A percentile compares a stretch with the other conserved stretches of the same genome.
phyloP scores from a whole-genome alignment of 2,329 filamentous ascomycete species.

The Xylariaceae sp. region DNA sequence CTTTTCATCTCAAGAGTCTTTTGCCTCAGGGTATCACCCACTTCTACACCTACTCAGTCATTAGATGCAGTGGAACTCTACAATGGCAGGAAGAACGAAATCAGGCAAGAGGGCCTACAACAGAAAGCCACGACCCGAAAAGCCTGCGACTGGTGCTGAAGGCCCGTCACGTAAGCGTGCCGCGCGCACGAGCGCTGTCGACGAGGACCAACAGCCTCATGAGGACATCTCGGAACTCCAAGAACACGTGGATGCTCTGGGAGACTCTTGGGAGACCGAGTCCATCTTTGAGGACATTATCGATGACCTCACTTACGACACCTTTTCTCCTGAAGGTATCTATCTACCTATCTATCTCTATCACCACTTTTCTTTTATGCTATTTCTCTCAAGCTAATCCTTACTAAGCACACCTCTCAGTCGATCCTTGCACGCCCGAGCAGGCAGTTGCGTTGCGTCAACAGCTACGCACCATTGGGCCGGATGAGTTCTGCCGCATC shows the following conservation, averaged over 20 bases:
- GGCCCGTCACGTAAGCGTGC: too few relatives aligned
- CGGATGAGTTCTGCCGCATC: slow-evolving; percentile 66
- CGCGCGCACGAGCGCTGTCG: too few relatives aligned
- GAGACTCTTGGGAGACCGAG: slow-evolving; percentile 38
- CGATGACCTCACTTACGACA: slow-evolving; percentile 39
- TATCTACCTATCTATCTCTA: slow-evolving; percentile 10
- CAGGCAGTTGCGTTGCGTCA: slow-evolving; percentile 65
- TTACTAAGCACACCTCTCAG: slow-evolving; percentile 16
- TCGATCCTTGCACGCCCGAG: slow-evolving; percentile 41
- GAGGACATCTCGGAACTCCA: slow-evolving; percentile 17
- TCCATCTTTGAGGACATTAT: slow-evolving; percentile 44
- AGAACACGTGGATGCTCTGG: slow-evolving; percentile 19
- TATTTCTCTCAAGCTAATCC: slow-evolving; percentile 6
- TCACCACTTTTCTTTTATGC: slow-evolving; percentile 10
- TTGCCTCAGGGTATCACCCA: too few relatives aligned
- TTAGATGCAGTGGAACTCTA: too few relatives aligned
- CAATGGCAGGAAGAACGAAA: too few relatives aligned
- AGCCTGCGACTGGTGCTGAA: too few relatives aligned
- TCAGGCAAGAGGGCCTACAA: too few relatives aligned
- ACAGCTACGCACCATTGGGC: slow-evolving; percentile 70
- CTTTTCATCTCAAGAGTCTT: too few relatives aligned
- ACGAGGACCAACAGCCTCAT: slow-evolving; percentile 17
- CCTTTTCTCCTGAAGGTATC: slow-evolving; percentile 32
- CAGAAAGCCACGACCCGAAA: too few relatives aligned
- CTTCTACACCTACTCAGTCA: too few relatives aligned